Percentiles rank a stretch among this genome's conserved stretches.
phyloP scores from a whole-genome alignment of 2,329 filamentous ascomycete species.

The Pseudocercospora cruenta region DNA sequence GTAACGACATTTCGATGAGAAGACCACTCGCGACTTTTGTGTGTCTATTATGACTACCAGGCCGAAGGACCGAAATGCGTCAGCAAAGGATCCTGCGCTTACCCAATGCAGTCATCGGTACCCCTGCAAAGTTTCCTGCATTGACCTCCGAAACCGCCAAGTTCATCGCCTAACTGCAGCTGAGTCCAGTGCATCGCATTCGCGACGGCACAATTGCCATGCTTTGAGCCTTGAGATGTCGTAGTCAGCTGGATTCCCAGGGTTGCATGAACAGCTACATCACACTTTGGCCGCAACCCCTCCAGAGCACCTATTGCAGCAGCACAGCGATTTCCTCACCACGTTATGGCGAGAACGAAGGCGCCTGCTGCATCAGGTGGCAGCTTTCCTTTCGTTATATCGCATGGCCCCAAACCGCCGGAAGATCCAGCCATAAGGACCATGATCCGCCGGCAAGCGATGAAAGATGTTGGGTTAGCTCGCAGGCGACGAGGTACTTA shows the following conservation, averaged over 20 bases:
- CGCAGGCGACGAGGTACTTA: conserved; percentile 34
- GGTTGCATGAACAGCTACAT: neutral
- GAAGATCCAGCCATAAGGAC: conserved; percentile 30
- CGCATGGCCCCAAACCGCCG: conserved; percentile 31
- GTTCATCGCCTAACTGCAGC: neutral
- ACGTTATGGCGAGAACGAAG: neutral
- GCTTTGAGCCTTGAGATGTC: neutral
- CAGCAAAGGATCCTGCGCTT: neutral
- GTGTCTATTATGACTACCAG: neutral
- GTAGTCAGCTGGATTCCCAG: neutral
- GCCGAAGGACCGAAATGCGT: neutral
- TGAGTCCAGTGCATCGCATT: neutral
- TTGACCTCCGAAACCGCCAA: neutral
- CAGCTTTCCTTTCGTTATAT: conserved; percentile 26
- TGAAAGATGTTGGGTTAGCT: conserved; percentile 43
- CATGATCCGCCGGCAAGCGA: conserved; percentile 45
- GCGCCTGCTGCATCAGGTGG: conserved; percentile 2
- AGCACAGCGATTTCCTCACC: neutral
- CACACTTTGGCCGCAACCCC: neutral
- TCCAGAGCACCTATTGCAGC: neutral
- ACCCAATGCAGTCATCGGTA: neutral
- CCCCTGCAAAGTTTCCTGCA: neutral
- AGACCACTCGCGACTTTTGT: neutral
- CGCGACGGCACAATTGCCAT: neutral
- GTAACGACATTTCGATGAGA: neutral